Evolutionary conservation across 805 yeast species (phyloP).

Genomic region (Schizosaccharomyces lindneri): DNA sequence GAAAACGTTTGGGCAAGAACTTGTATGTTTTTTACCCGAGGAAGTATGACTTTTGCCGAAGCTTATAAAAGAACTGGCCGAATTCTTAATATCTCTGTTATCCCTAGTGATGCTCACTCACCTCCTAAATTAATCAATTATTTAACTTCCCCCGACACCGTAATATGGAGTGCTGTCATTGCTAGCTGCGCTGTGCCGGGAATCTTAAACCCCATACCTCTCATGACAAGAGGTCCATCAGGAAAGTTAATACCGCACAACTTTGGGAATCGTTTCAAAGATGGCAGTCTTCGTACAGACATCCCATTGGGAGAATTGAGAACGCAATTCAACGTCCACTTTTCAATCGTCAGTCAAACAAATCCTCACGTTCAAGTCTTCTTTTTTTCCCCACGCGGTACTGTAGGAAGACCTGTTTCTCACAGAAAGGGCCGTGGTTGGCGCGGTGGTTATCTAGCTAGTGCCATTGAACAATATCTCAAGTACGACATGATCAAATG

Average conservation of each 20-base stretch:
- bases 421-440: constrained; percentile 30
- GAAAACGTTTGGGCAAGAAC: constrained; percentile 50
- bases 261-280: constrained; percentile 53
- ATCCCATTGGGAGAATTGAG: constrained; percentile 52
- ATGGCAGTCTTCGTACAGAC: constrained; percentile 57
- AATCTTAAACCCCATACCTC: constrained; percentile 49
- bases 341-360: constrained; percentile 56
- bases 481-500: constrained; percentile 57
- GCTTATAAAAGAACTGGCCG: constrained; percentile 46
- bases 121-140: constrained; percentile 59
- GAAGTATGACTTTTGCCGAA: constrained; percentile 48
- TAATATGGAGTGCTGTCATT: constrained; percentile 53
- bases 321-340: constrained; percentile 51
- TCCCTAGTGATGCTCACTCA: constrained; percentile 60
- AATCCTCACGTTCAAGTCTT: constrained; percentile 60
- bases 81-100: constrained; percentile 46
- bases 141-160: constrained; percentile 54
- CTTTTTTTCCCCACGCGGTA: constrained; percentile 55
- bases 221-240: constrained; percentile 36
- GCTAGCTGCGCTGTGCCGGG: constrained; percentile 76
- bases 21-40: constrained; percentile 42
- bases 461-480: constrained; percentile 45
- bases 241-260: constrained; percentile 34
- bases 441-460: constrained; percentile 54
- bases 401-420: constrained; percentile 56